phyloP scores from a whole-genome alignment of 768 basidiomycete species.

The Auriscalpium microsporum region DNA sequence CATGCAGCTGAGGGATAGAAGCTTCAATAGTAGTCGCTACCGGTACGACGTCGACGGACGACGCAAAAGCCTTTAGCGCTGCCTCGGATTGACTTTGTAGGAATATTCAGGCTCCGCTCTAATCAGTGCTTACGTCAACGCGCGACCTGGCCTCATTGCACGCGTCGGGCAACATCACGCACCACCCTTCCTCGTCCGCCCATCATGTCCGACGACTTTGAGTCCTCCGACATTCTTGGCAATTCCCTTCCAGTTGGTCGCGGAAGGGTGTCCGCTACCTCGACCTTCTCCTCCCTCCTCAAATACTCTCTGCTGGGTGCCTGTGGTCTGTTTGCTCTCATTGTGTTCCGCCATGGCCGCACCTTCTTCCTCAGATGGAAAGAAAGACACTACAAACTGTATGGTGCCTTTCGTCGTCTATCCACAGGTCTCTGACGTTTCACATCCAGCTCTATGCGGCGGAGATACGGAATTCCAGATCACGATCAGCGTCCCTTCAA shows the following conservation, averaged over 20 bases:
- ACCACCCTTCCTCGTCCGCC: conserved; percentile 15
- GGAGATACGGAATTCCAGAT: conserved; percentile 79
- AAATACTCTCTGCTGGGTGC: conserved; percentile 11
- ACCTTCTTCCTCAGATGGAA: conserved; percentile 45
- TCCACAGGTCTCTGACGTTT: not conserved
- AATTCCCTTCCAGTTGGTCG: conserved; percentile 29
- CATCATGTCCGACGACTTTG: conserved; percentile 51
- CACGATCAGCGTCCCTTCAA: conserved; percentile 76
- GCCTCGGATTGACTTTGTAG: not conserved
- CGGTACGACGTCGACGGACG: not conserved
- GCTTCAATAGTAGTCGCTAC: not conserved
- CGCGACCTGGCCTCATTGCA: conserved; percentile 6
- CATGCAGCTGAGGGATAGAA: not conserved
- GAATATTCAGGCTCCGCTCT: not conserved
- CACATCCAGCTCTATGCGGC: conserved; percentile 50
- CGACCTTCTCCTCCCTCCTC: conserved; percentile 10
- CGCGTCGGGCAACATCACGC: conserved; percentile 2
- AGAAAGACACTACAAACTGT: conserved; percentile 62
- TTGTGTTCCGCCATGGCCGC: conserved; percentile 22
- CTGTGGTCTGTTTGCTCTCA: conserved; percentile 11
- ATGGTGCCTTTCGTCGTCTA: conserved; percentile 19
- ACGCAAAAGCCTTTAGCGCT: not conserved
- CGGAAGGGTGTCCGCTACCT: conserved; percentile 9
- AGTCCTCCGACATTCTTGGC: conserved; percentile 62
- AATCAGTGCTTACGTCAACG: not conserved